Base-by-base conservation (phyloP, 2,329 filamentous ascomycete species). In the Pyrenochaeta sp. region DNA sequence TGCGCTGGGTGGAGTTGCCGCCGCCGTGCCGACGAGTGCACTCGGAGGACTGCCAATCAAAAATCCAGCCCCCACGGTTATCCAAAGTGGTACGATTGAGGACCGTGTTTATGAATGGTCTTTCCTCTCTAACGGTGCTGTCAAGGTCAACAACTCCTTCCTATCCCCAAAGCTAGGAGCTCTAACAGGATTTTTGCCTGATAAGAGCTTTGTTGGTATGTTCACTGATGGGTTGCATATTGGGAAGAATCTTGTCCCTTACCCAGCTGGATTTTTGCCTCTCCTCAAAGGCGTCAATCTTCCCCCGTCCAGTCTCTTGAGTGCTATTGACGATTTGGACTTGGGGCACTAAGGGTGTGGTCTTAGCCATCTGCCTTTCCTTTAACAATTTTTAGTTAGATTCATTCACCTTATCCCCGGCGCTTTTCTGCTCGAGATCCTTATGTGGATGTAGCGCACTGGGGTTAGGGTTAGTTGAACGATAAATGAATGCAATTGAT, bases 161-260 rank as follows among this genome's bases (percentile, higher is more conserved):
- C 52, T 66, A 15, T 58, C 58, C 42, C 60, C 60, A 40, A 59
- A 56, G 42, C 51, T 51, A 37, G 49, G 49, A 6, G 50, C 60
- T 7, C 51, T 66, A 10, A 50, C 58, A 8, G 63, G 63, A 22
- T 56, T 61, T 24, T 43, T 66, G 5, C 45, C 45, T 5, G 58
- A 64, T 44, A 58, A 43, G 42, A 64, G 56, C 5, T 58, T 63
- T 32, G 50, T 47, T 15, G 63, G 63, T 40, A 44, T 63, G 53
- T 66, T 61, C 39, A 25, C 43, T 22, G 63, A 66, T 37, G 63
- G 63, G n/a, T 37, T 66, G 49, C 63, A 64, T 19, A 66, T 66
- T 47, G 63, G 63, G 15, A 48, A 45, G 24, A 52, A 66, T 50
- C 10, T 61, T n/a, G 52, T 66, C 51, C 58, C 63, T 39, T 66